Base-by-base conservation (phyloP, 2,329 filamentous ascomycete genomes). In the Penicillium sp. region DNA sequence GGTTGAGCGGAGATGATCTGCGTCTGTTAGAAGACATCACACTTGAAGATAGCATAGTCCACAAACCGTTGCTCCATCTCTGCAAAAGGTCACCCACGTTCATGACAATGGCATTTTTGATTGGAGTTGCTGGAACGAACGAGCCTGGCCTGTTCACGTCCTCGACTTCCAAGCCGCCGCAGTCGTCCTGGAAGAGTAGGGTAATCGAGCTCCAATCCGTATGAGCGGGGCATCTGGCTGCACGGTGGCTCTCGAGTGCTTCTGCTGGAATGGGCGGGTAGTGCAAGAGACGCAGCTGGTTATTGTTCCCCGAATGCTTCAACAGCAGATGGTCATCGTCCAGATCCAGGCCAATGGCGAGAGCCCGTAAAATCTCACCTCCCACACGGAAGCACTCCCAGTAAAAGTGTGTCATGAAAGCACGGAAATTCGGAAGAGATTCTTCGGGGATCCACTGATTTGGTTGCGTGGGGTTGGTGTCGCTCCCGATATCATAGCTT, bases 261-360 rank as follows among this genome's bases (percentile, higher is more conserved):
- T 70, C 68, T 5, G 73, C 74, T 24, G 75, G 70, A 4, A 81
- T 69, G 2, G 76, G 69, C 0, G 80, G 79, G 53, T 83, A 87
- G 63, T 86, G 83, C 14, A 86, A 69, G 24, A 87, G 66, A 1
- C 84, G 77, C 9, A 86, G 70, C 54, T 85, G 83, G 55, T 84
- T 83, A 57, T 83, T 79, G 50, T 79, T 73, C 0, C 79, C 78
- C 30, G 75, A 76, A 65, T 86, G 83, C 40, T 79, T 74, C 18
- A 66, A 64, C 3, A 76, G 56, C n/a, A 81, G 65, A 54, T 75
- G 71, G 14, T 69, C 67, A 45, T 77, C 73, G 0, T 74, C 68
- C 2, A 82, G 66, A 3, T 71, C 74, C 35, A 83, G 61, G 1
- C 79, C 79, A 4, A 76, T 48, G 4, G 79, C 77, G 4, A 82